These are phyloP conservation scores for Filosporella fistucella DNA, from an alignment of 495 filamentous ascomycete species.

Conservation along the genomic window DNA sequence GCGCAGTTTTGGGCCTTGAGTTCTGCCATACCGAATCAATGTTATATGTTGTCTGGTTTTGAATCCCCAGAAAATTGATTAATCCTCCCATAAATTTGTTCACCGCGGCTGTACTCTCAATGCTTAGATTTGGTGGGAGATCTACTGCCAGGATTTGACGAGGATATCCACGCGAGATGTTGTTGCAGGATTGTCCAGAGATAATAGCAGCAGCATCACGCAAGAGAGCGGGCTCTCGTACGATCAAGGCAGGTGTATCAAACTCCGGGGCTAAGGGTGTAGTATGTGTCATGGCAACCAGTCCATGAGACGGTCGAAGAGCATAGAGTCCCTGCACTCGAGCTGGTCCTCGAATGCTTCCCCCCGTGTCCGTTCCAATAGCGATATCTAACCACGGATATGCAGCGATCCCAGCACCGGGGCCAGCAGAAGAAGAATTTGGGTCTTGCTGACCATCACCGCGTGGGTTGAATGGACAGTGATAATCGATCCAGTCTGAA, in stretches of 20 bases:
- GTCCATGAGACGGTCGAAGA: constrained; percentile 35
- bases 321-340: constrained; percentile 59
- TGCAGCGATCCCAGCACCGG: constrained; percentile 36
- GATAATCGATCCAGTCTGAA: constrained; percentile 30
- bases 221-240: background rate
- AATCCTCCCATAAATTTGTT: background rate
- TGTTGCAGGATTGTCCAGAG: background rate
- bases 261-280: constrained; percentile 32
- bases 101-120: background rate
- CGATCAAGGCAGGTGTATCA: background rate
- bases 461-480: constrained; percentile 49
- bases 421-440: constrained; percentile 36
- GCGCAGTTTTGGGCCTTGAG: background rate
- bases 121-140: background rate
- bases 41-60: background rate
- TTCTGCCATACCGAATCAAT: background rate
- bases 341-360: constrained; percentile 59
- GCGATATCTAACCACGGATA: constrained; percentile 55
- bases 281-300: constrained; percentile 29
- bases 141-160: background rate
- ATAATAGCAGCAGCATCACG: background rate
- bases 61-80: background rate
- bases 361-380: constrained; percentile 67
- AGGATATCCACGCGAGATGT: background rate
- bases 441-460: constrained; percentile 49